A percentile compares a stretch with the other conserved stretches of the same genome.
Conservation (phyloP, 2,329 filamentous ascomycete genomes). For the Colletotrichum higginsianum region DNA sequence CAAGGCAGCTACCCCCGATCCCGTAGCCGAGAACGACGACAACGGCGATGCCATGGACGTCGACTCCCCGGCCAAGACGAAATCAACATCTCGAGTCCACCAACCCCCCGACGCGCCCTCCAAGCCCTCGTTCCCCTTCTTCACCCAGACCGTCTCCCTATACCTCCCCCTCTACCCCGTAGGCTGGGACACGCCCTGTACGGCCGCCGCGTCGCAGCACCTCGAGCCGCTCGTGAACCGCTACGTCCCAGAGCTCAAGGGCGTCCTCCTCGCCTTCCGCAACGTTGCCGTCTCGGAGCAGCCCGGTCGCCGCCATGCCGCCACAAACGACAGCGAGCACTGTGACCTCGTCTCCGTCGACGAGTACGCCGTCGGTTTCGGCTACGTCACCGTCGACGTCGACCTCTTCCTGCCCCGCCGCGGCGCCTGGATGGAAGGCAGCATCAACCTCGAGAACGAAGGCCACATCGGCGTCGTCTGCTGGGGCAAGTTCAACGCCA, state of each 20-base stretch:
- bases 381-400: conserved; percentile 91
- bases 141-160: conserved; percentile 83
- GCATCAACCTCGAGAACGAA: conserved; percentile 88
- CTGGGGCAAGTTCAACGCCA: conserved; percentile 93
- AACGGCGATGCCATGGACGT: conserved; percentile 58
- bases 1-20: conserved; percentile 44
- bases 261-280: conserved; percentile 81
- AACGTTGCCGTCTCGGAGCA: conserved; percentile 76
- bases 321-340: conserved; percentile 63
- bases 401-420: conserved; percentile 84
- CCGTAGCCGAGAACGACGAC: conserved; percentile 41
- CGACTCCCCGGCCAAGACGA: conserved; percentile 50
- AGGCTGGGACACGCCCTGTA: conserved; percentile 78
- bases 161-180: conserved; percentile 82
- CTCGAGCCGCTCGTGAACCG: conserved; percentile 82
- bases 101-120: conserved; percentile 55
- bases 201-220: conserved; percentile 80
- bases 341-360: conserved; percentile 69
- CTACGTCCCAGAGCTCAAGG: conserved; percentile 80
- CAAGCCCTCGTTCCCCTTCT: conserved; percentile 76
- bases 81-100: conserved; percentile 52
- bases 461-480: conserved; percentile 91
- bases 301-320: conserved; percentile 64
- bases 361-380: conserved; percentile 89
- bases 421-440: conserved; percentile 83